Evolutionary conservation across 106 monocot genomes (phyloP), one percentile per base, ranked within the genome.

Genomic region (Chionographis japonica): DNA sequence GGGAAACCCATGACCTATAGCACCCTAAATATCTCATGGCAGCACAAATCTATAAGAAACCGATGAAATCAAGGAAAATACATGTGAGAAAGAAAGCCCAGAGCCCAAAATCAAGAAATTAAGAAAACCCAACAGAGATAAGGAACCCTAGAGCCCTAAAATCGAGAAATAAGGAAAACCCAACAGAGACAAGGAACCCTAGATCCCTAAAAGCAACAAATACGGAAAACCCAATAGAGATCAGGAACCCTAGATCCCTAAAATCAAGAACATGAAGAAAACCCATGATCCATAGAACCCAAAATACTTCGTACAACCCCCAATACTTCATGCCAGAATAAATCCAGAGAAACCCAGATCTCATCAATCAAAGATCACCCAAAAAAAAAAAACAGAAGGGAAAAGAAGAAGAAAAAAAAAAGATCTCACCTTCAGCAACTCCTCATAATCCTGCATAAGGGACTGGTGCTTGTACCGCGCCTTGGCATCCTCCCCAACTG

Each of bases 401-500:
- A 37, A 10, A 7, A 62, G 2, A 62, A 14, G 18, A 50, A 46
- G 20, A 67, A 67, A 56, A 52, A 20, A n/a, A 61, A 76, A 39
- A 63, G 46, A 35, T 56, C 62, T 53, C 60, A 79, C 83, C 83
- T 51, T 71, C 3, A 71, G 35, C 75, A 75, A 68, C 19, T 75
- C 83, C 52, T 78, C 58, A 38, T 75, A 83, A 63, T 83, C 83
- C 62, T 78, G 78, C 57, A 75, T 56, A 7, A 83, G 70, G 6
- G 43, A 37, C 55, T 71, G 75, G 60, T 67, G 61, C 58, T 70
- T 83, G 74, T 67, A 67, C 38, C 78, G 58, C 41, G 67, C 52
- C 57, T 67, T 83, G 12, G 66, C 67, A 4, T 75, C 78, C 40
- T 67, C 67, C 12, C 65, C 70, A 61, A 60, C 61, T 3, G 59